Percentiles rank a stretch among this genome's conserved stretches.
These are phyloP conservation scores for Penicillium concentricum DNA, from an alignment of 2,329 filamentous ascomycete species.

Conservation along the genomic window DNA sequence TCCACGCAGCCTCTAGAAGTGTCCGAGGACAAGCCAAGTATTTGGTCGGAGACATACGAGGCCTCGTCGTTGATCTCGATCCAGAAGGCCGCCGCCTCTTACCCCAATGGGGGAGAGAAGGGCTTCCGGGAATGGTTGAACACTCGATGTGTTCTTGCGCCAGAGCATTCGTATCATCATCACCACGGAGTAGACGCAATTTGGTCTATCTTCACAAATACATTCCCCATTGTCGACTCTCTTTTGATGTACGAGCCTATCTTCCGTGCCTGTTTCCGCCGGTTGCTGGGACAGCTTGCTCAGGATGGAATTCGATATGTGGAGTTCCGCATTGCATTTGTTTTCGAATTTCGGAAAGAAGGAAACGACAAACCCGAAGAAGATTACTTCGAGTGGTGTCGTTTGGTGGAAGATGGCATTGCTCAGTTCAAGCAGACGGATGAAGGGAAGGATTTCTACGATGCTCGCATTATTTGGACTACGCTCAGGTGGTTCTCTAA, in stretches of 20 bases:
- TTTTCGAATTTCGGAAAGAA: conserved; percentile 65
- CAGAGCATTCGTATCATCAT: conserved; percentile 72
- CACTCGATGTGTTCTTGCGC: conserved; percentile 68
- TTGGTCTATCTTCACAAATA: conserved; percentile 76
- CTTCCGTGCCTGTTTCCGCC: conserved; percentile 71
- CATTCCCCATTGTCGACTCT: conserved; percentile 70
- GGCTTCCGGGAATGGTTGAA: conserved; percentile 79
- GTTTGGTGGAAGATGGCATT: conserved; percentile 74
- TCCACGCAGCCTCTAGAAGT: conserved; percentile 48
- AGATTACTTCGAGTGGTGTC: conserved; percentile 69
- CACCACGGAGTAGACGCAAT: conserved; percentile 80
- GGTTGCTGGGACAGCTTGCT: conserved; percentile 69
- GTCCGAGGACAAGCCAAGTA: conserved; percentile 46
- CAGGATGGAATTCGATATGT: conserved; percentile 82
- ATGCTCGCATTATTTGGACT: conserved; percentile 81
- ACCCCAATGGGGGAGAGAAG: conserved; percentile 67
- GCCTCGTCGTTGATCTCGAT: conserved; percentile 59
- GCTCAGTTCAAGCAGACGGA: conserved; percentile 69
- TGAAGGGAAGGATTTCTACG: conserved; percentile 77
- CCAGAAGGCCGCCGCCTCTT: conserved; percentile 65
- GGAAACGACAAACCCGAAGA: conserved; percentile 64
- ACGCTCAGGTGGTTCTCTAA: conserved; percentile 64
- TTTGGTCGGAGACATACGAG: conserved; percentile 68
- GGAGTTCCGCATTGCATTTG: conserved; percentile 76
- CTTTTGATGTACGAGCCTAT: conserved; percentile 90